Evolutionary conservation across 192 early-diverging fungal species (phyloP), one percentile per base, ranked within the genome.

Genomic region (Linnemannia elongata): DNA sequence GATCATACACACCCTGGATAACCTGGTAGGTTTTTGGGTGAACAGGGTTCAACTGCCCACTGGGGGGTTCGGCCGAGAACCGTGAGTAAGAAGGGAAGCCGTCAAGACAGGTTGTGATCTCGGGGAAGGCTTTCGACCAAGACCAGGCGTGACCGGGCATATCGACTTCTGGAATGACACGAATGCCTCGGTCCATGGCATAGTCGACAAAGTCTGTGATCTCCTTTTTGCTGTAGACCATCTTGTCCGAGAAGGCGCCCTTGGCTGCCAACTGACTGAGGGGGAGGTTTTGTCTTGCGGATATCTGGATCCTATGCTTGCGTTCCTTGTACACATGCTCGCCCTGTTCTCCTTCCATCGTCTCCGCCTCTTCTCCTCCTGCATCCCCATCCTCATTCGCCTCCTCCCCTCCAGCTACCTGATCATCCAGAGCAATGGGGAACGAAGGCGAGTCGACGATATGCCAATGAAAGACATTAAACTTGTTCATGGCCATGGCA

Each of bases 161-260:
- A 84, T 99, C 97, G 74, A 97, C 92, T 85, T 99, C 97, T 4
- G 97, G 97, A 76, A 98, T 95, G 27, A 99, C 88, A n/a, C 97
- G 93, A 69, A 98, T 94, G 15, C 96, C 97, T 44, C 96, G 90
- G 55, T 89, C 85, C 57, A 76, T 80, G 3, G 93, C 97, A 83
- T 96, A 97, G n/a, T 92, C 74, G 49, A 98, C 91, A 38, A 99
- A 88, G 1, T 82, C 78, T 49, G 89, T 22, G 33, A 98, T 93
- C 42, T 98, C 96, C 13, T 85, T 73, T 74, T 96, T 93, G 30
- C 93, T 93, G 90, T 98, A 98, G 38, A 88, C 84, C 90, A 96
- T 90, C 39, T 72, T 83, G 6, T 89, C 76, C 33, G 91, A 89
- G 83, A 96, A 97, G 12, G 95, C 93, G 13, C 95, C 95, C 68